A percentile compares a stretch with the other conserved stretches of the same genome.
These are phyloP conservation scores for Lunularia cruciata DNA, from an alignment of 225 moss, liverwort and hornwort species.

Conservation along the genomic window DNA sequence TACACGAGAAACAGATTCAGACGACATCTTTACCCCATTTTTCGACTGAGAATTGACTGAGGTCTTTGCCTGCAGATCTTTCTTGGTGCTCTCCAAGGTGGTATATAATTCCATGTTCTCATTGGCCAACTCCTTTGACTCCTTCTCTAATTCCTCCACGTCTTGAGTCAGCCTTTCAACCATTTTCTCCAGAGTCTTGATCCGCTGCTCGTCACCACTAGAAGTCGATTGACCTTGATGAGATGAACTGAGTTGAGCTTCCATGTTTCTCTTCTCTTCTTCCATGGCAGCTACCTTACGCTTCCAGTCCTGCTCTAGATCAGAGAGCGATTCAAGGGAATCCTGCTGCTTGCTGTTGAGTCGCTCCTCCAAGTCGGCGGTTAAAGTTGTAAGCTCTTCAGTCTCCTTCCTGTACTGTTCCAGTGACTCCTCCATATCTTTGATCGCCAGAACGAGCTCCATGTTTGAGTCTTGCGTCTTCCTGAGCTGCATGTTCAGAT, in stretches of 20 bases:
- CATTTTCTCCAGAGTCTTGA: slow-evolving; percentile 70
- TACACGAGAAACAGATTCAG: slow-evolving; percentile 6
- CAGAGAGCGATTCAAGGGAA: slow-evolving; percentile 1
- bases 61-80: slow-evolving; percentile 44
- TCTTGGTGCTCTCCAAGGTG: slow-evolving; percentile 52
- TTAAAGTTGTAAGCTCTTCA: slow-evolving; percentile 33
- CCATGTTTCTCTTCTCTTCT: slow-evolving; percentile 42
- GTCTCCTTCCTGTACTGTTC: slow-evolving; percentile 48
- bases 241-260: slow-evolving; percentile 45
- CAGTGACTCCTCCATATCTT: slow-evolving; percentile 66
- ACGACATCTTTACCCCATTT: slow-evolving; percentile 15
- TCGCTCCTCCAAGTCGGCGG: slow-evolving; percentile 33
- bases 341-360: slow-evolving; percentile 27
- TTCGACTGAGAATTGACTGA: slow-evolving; percentile 48
- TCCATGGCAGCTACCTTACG: slow-evolving; percentile 30
- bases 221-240: slow-evolving; percentile 45
- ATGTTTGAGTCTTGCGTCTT: slow-evolving; percentile 84
- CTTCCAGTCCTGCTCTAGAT: slow-evolving; percentile 38
- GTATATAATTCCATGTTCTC: slow-evolving; percentile 69
- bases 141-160: slow-evolving; percentile 85
- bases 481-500: slow-evolving; percentile 67
- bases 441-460: slow-evolving; percentile 78
- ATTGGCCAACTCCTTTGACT: slow-evolving; percentile 67
- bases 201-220: slow-evolving; percentile 52
- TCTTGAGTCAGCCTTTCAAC: slow-evolving; percentile 75